These are phyloP conservation scores for Chlorella vulgaris DNA, from an alignment of 139 green algal species.

Conservation along the genomic window DNA sequence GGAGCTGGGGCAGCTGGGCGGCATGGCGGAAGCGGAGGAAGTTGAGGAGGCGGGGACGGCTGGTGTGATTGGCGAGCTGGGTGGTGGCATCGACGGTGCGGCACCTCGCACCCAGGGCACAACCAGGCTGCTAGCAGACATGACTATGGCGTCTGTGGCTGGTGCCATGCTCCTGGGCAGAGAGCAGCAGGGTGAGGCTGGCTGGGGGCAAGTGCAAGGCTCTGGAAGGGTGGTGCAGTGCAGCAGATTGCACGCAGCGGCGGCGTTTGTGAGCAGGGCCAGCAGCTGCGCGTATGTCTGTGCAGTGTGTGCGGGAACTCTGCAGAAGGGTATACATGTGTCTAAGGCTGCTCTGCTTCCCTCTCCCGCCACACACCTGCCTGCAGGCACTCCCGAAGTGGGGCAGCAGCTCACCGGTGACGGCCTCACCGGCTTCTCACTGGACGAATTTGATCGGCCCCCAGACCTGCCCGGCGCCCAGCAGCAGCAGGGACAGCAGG, in stretches of 20 bases:
- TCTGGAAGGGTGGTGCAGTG: neutral
- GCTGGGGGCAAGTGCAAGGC: neutral
- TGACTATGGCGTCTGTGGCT: slow-evolving; percentile 49
- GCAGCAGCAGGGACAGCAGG: neutral
- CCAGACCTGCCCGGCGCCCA: slow-evolving; percentile 48
- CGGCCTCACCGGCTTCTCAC: slow-evolving; percentile 38
- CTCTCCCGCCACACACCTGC: neutral
- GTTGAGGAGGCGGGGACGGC: neutral
- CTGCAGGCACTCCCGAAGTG: slow-evolving; percentile 21
- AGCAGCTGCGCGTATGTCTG: too few relatives aligned
- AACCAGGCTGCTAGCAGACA: slow-evolving; percentile 66
- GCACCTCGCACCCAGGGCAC: slow-evolving; percentile 48
- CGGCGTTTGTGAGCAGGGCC: too few relatives aligned
- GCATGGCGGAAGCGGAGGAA: neutral
- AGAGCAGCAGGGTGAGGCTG: neutral
- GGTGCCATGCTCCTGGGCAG: slow-evolving; percentile 23
- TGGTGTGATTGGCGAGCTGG: neutral
- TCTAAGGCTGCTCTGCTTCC: too few relatives aligned
- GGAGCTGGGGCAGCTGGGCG: neutral
- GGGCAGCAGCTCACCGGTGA: neutral
- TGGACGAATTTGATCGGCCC: slow-evolving; percentile 62
- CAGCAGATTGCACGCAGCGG: neutral
- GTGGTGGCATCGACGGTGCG: neutral
- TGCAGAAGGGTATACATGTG: too few relatives aligned
- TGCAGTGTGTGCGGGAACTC: too few relatives aligned